A percentile compares a stretch with the other conserved stretches of the same genome.
Conservation (phyloP, 2,329 filamentous ascomycete genomes). For the Xylariales sp. region DNA sequence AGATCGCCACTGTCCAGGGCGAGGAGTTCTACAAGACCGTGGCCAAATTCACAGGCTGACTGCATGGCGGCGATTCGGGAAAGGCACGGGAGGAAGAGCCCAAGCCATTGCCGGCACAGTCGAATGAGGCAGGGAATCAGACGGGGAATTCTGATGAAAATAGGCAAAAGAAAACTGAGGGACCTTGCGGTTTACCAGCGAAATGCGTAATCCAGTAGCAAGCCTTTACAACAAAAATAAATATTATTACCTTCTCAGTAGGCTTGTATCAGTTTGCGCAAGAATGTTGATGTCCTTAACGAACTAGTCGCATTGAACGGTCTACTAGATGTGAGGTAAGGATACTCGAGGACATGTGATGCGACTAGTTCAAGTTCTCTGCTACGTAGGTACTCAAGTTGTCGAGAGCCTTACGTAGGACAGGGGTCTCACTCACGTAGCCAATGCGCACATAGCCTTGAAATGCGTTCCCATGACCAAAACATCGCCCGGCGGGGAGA, state of each 20-base stretch:
- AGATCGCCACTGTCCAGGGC: slow-evolving; percentile 85
- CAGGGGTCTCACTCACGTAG: slow-evolving; percentile 76
- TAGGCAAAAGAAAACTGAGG: slow-evolving; percentile 65
- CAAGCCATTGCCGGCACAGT: slow-evolving; percentile 24
- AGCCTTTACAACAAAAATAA: slow-evolving; percentile 1
- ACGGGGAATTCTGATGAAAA: slow-evolving; percentile 27
- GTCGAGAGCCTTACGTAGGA: slow-evolving; percentile 74
- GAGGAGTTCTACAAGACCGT: slow-evolving; percentile 84
- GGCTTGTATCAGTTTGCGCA: neutral
- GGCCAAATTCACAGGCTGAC: slow-evolving; percentile 79
- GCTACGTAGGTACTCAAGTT: slow-evolving; percentile 57
- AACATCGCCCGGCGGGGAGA: slow-evolving; percentile 78
- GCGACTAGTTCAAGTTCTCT: slow-evolving; percentile 43
- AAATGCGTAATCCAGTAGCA: slow-evolving; percentile 72
- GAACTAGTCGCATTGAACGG: neutral
- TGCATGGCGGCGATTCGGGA: slow-evolving; percentile 68
- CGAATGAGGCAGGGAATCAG: slow-evolving; percentile 39
- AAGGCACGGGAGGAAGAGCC: slow-evolving; percentile 31
- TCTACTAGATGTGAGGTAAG: neutral
- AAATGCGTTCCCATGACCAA: slow-evolving; percentile 69
- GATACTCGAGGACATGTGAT: neutral
- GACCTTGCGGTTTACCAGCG: slow-evolving; percentile 80
- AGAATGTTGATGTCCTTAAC: neutral
- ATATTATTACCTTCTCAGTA: slow-evolving; percentile 3
- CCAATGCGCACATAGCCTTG: slow-evolving; percentile 81